Base-by-base conservation (phyloP, 768 basidiomycete genomes). In the Xerocomus brunneocitrinus region DNA sequence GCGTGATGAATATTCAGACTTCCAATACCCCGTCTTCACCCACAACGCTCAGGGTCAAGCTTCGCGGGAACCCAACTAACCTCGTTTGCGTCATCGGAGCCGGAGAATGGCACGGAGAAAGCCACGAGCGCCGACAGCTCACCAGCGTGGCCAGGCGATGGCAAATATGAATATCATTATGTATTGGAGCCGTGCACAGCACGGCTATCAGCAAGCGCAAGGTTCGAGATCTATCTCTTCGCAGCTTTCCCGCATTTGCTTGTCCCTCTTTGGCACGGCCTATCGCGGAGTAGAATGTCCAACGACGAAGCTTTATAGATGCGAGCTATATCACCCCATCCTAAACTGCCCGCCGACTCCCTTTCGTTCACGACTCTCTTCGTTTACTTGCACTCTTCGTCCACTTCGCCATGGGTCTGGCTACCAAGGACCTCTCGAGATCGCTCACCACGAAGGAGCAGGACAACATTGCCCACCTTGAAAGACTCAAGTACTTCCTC, bases 401-500 rank as follows among this genome's bases (percentile, higher is more conserved):
- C 12, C 41, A 8, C 30, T 12, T 31, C 32, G 48, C 55, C 16
- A 70, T 66, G 64, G 68, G 68, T 42, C 50, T 70, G 14, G 53
- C 64, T 25, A 57, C 57, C 19, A 68, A 64, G 44, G 61, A 63
- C 48, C 57, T 70, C 49, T 60, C 67, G 2, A 49, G 86, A n/a
- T 76, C 84, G 0, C 77, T 91, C 45, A 81, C 78, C 6, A 64
- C 77, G 1, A 72, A 79, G 47, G 89, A 91, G 67, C 81, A 84
- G 52, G 85, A 88, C 22, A 77, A 81, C 25, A 74, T 92, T 39
- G 80, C 80, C n/a, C 78, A 87, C 58, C 79, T 94, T 22, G 89
- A 94, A 61, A 71, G 83, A 22, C 87, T 94, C 70, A 93, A 93
- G 72, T 87, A 85, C 73, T 94, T 94, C 72, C 82, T 94, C 42